These are phyloP conservation scores for Caryopteris hybrid DNA, from an alignment of 305 asterid genomes.

Conservation along the genomic window DNA sequence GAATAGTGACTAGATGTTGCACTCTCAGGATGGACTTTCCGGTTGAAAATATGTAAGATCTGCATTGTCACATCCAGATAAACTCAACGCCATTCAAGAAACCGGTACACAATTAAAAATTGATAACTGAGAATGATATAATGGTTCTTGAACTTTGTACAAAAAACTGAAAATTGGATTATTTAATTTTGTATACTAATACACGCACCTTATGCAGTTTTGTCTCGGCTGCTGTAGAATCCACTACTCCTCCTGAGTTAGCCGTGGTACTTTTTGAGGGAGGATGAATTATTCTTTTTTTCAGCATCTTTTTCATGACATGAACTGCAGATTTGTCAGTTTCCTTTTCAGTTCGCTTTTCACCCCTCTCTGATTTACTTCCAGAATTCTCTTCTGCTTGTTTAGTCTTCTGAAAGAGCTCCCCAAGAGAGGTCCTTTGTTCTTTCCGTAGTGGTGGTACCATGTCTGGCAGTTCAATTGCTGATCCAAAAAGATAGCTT, in stretches of 20 bases:
- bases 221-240: constrained; percentile 52
- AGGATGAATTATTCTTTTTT: constrained; percentile 39
- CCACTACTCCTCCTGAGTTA: constrained; percentile 36
- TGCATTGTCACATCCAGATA: constrained; percentile 36
- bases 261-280: constrained; percentile 36
- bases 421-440: constrained; percentile 81
- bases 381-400: constrained; percentile 55
- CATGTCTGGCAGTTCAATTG: constrained; percentile 53
- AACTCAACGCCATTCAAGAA: background rate
- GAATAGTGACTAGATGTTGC: constrained; percentile 28
- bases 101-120: background rate
- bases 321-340: constrained; percentile 60
- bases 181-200: background rate
- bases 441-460: constrained; percentile 45
- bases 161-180: background rate
- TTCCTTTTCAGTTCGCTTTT: constrained; percentile 56
- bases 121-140: background rate
- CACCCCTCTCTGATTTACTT: constrained; percentile 42
- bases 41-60: constrained; percentile 80
- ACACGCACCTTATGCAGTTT: constrained; percentile 60
- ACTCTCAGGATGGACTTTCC: constrained; percentile 92
- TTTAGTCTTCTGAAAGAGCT: constrained; percentile 82
- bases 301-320: constrained; percentile 70
- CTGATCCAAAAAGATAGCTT: constrained; percentile 79
- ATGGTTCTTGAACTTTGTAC: background rate